phyloP scores from a whole-genome alignment of 2,329 filamentous ascomycete genomes.

The Juglanconis juglandina region DNA sequence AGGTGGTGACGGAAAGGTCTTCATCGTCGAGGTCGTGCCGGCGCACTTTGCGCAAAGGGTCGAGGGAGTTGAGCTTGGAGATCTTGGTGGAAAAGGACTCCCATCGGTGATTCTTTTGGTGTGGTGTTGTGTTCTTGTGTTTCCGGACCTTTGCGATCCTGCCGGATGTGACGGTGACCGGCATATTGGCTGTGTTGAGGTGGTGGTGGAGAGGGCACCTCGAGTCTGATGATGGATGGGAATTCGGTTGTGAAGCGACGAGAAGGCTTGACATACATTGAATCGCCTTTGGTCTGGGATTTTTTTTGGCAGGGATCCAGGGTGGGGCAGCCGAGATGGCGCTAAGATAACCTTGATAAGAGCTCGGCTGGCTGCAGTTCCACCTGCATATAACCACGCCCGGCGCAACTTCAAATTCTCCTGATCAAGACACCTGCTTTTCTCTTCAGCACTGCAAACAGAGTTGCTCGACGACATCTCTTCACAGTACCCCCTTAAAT shows the following conservation, averaged over 20 bases:
- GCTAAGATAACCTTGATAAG: slow-evolving; percentile 19
- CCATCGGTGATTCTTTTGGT: slow-evolving; percentile 83
- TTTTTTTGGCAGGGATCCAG: slow-evolving; percentile 17
- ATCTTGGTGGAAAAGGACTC: slow-evolving; percentile 89
- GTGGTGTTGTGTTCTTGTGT: slow-evolving; percentile 66
- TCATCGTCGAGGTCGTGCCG: slow-evolving; percentile 78
- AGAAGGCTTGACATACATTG: not conserved
- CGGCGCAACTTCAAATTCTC: not conserved
- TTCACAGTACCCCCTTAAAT: not conserved
- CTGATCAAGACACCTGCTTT: not conserved
- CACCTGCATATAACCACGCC: too few species aligned
- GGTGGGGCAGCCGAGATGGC: not conserved
- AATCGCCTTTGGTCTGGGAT: not conserved
- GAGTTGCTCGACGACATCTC: not conserved
- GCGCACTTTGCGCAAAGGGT: slow-evolving; percentile 86
- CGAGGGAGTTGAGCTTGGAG: slow-evolving; percentile 81
- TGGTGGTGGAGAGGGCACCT: not conserved
- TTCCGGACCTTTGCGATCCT: slow-evolving; percentile 68
- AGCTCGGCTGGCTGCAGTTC: not conserved
- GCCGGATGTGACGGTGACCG: slow-evolving; percentile 56
- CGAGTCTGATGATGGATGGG: not conserved
- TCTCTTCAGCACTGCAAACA: not conserved
- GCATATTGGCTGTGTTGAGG: slow-evolving; percentile 47
- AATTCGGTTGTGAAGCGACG: not conserved
- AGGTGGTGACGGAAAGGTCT: slow-evolving; percentile 72